A percentile compares a stretch with the other conserved stretches of the same genome.
Conservation (phyloP, 192 early-diverging fungal genomes). For the Coemansia sp. region DNA sequence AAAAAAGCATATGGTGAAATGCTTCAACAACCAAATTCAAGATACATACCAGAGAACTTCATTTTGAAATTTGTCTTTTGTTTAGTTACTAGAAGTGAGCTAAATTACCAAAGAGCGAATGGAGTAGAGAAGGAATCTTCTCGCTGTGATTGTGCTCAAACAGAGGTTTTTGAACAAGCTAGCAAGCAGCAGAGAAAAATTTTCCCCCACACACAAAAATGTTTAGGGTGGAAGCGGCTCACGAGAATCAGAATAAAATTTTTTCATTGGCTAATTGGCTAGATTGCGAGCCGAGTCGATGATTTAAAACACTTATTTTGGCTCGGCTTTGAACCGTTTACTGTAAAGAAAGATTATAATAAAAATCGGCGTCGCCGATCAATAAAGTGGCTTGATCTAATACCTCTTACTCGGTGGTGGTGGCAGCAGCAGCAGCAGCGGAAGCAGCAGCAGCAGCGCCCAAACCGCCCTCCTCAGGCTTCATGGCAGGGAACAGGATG, state of each 20-base stretch:
- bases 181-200: background rate
- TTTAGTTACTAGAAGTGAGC: conserved; percentile 15
- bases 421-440: background rate
- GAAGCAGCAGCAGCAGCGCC: conserved; percentile 1
- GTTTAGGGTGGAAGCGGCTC: background rate
- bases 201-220: background rate
- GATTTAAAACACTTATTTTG: background rate
- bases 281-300: background rate
- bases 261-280: background rate
- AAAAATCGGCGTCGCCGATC: too few species aligned
- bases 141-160: background rate
- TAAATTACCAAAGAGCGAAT: conserved; percentile 28
- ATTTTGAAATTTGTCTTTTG: conserved; percentile 25
- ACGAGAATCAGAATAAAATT: background rate
- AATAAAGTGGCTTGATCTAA: too few species aligned
- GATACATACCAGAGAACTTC: conserved; percentile 54
- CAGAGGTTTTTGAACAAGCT: background rate
- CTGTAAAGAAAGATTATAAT: background rate
- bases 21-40: background rate
- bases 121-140: conserved; percentile 34
- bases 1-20: background rate
- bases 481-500: conserved; percentile 72
- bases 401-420: background rate
- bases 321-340: too few species aligned
- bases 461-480: conserved; percentile 58